Conservation (phyloP, 2,329 filamentous ascomycete genomes). For the Fusarium aywerte region DNA sequence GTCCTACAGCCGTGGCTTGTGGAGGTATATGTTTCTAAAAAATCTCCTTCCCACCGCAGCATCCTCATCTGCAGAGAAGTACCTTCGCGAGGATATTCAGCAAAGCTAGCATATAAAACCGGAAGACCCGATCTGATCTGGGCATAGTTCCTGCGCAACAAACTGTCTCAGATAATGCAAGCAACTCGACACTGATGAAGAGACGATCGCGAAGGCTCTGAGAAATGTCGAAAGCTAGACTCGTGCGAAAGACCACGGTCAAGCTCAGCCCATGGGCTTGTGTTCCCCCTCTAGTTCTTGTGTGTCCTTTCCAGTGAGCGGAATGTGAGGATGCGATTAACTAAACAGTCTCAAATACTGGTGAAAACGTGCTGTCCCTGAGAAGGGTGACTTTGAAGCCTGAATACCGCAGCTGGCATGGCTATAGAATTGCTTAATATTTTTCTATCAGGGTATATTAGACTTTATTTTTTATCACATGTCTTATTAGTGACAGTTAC, state of each 20-base stretch:
- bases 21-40: constrained; percentile 62
- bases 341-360: too few relatives aligned
- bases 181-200: background rate
- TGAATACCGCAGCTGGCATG: too few relatives aligned
- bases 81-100: background rate
- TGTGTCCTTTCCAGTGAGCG: too few relatives aligned
- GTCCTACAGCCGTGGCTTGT: constrained; percentile 53
- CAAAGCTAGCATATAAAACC: constrained; percentile 32
- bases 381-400: too few relatives aligned
- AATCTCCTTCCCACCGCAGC: constrained; percentile 50
- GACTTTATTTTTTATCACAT: background rate
- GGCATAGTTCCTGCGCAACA: constrained; percentile 36
- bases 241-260: background rate
- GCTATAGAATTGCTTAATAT: too few relatives aligned
- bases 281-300: too few relatives aligned
- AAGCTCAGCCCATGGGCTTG: background rate
- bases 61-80: constrained; percentile 48
- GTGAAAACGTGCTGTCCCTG: too few relatives aligned
- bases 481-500: background rate
- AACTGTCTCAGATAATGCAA: constrained; percentile 3
- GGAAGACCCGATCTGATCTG: background rate
- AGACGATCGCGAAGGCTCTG: constrained; percentile 3
- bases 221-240: background rate
- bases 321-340: too few relatives aligned
- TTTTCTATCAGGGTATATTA: background rate